Base-by-base conservation (phyloP, 306 rosid genomes). In the Alnus rubra region DNA sequence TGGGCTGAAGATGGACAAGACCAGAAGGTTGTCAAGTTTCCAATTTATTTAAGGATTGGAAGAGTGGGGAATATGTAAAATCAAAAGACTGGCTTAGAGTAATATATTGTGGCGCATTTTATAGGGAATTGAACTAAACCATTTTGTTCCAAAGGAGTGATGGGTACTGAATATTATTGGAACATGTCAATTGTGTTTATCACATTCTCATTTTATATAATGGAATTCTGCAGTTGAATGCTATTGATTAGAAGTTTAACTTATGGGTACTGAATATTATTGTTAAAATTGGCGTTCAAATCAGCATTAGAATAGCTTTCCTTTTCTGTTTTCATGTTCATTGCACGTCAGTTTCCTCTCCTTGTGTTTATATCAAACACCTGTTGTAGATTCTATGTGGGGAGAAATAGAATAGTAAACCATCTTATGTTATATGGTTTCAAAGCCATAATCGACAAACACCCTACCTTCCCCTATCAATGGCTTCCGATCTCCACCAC, bases 41-140 rank as follows among this genome's bases (percentile, higher is more conserved):
- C 97, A 0, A 23, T 92, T 59, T 74, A 78, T 82, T 69, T 92
- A 30, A 89, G 92, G 79, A 94, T 94, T 71, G 98, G 98, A 35
- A 89, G 69, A 80, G 90, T 83, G 1, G 85, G 90, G 62, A 45
- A 77, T 60, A 1, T 49, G 9, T 75, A 42, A 5, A 39, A 65
- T 65, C 48, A 37, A 65, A 37, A 6, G 6, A 39, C 30, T 16
- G 37, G 28, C 47, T 16, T 39, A 16, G 30, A 37, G 1, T 5
- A 23, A 23, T 23, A 23, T 23, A 23, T 2, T 58, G 30, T 23
- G 23, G 45, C 45, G 0, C 45, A 42, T 53, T 53, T 12, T 11
- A 33, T 63, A 4, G 69, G 69, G 30, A 33, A 63, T 33, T 63
- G 44, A 63, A 63, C 15, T 30, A 33, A 4, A 31, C 44, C 44